Base-by-base conservation (phyloP, 805 yeast species). In the Yarrowia sp. region DNA sequence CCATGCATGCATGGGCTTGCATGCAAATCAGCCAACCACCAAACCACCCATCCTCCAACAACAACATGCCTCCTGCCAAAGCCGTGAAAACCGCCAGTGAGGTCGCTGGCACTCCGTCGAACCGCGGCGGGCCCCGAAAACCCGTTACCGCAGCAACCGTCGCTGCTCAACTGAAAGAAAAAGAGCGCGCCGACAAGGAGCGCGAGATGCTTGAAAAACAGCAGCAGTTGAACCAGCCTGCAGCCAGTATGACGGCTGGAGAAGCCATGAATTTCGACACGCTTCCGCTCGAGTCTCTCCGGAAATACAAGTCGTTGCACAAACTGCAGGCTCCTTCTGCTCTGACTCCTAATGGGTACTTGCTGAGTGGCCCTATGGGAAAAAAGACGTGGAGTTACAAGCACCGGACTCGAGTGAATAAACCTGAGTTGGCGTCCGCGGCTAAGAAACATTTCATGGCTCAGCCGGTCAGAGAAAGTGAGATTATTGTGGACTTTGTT, bases 401-500 rank as follows among this genome's bases (percentile, higher is more conserved):
- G 66, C 68, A 73, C 43, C 73, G 73, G 18, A 75, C 72, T 36
- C 72, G 90, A 51, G 79, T 86, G 8, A 71, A 85, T 53, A 88
- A 86, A 73, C 77, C 77, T 3, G 89, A 86, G 67, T 79, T 88
- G 36, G 88, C 90, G 0, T 74, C 74, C 1, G 81, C 81, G 31
- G 85, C 86, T 31, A 87, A 85, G 75, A 83, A 81, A 65, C 98
- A 93, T 74, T 90, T 92, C 70, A 70, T 81, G 68, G 70, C 76
- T 8, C 80, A 79, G 51, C 81, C 83, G 11, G 85, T 86, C 3
- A 86, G 89, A 70, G 99, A 93, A 72, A 85, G 87, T 66, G 98
- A 93, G 70, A 85, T 89, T 36, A 86, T 93, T 43, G 90, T 97
- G 41, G 92, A 89, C 71, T 95, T 93, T 73, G 80, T 95, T 65